Conservation (phyloP, 371 early-diverging fungal species). For the Mucor racemosus region DNA sequence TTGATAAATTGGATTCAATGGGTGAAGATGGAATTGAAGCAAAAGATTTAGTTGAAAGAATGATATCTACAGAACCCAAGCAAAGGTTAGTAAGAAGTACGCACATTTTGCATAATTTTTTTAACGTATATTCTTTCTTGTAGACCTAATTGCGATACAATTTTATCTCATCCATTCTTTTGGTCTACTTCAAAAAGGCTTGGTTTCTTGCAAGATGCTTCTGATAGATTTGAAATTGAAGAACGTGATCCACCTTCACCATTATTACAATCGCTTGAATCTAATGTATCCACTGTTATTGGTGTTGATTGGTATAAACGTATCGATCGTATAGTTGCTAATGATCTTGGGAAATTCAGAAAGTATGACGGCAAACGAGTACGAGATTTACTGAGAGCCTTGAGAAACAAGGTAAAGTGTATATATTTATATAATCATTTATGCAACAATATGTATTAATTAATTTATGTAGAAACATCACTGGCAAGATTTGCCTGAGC, state of each 20-base stretch:
- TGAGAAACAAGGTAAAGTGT: conserved; percentile 79
- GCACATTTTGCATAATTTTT: too few relatives aligned
- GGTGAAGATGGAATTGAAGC: conserved; percentile 82
- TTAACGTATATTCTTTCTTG: not conserved
- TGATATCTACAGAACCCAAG: conserved; percentile 81
- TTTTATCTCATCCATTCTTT: conserved; percentile 93
- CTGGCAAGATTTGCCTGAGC: conserved; percentile 88
- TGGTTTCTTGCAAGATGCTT: conserved; percentile 91
- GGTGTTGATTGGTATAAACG: conserved; percentile 84
- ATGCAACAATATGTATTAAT: not conserved
- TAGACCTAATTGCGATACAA: conserved; percentile 75
- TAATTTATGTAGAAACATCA: conserved; percentile 78
- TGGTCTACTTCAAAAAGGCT: conserved; percentile 87
- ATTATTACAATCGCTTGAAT: conserved; percentile 69
- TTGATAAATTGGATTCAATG: conserved; percentile 72
- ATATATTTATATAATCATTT: not conserved
- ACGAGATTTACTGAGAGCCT: conserved; percentile 87
- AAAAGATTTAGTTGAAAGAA: conserved; percentile 85
- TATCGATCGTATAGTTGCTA: conserved; percentile 78
- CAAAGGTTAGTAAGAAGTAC: conserved; percentile 48
- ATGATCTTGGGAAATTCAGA: conserved; percentile 87
- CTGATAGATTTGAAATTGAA: conserved; percentile 93
- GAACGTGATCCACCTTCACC: conserved; percentile 73
- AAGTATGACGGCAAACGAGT: conserved; percentile 88
- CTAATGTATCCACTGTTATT: conserved; percentile 62